Evolutionary conservation across 345 rosid species (phyloP).

Genomic region (Salix brachista): DNA sequence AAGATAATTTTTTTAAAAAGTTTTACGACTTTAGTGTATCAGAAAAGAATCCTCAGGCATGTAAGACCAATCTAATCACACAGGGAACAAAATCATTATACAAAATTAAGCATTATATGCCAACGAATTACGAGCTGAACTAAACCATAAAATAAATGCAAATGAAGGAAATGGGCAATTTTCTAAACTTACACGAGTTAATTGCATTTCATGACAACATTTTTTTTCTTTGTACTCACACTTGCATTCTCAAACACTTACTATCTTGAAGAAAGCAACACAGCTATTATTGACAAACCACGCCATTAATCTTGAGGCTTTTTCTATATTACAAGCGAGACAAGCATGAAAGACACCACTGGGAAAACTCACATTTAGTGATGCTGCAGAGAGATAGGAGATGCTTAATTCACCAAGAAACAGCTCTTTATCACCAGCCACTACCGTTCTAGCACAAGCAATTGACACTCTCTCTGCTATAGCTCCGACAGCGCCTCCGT

Average conservation of each 20-base stretch:
- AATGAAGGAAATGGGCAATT: neutral
- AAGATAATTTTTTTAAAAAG: no score
- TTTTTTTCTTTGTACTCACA: neutral
- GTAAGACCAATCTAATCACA: neutral
- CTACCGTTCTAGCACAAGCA: conserved; percentile 8
- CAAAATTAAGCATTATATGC: neutral
- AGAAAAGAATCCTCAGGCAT: neutral
- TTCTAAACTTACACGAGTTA: neutral
- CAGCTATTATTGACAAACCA: neutral
- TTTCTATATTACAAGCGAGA: neutral
- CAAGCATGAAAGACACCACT: neutral
- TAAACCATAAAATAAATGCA: neutral
- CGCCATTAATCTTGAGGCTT: neutral
- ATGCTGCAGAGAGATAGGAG: conserved; percentile 21
- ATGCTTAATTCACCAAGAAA: conserved; percentile 24
- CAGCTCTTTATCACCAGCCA: conserved; percentile 12
- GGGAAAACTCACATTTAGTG: conserved; percentile 8
- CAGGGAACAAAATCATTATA: neutral
- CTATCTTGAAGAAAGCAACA: neutral
- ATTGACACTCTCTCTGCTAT: neutral
- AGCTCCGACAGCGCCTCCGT: neutral
- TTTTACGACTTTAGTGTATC: neutral
- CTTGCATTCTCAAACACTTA: neutral
- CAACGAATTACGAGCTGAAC: neutral
- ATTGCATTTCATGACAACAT: neutral